phyloP scores from a whole-genome alignment of 495 filamentous ascomycete species.

The Achaetomiella virescens region DNA sequence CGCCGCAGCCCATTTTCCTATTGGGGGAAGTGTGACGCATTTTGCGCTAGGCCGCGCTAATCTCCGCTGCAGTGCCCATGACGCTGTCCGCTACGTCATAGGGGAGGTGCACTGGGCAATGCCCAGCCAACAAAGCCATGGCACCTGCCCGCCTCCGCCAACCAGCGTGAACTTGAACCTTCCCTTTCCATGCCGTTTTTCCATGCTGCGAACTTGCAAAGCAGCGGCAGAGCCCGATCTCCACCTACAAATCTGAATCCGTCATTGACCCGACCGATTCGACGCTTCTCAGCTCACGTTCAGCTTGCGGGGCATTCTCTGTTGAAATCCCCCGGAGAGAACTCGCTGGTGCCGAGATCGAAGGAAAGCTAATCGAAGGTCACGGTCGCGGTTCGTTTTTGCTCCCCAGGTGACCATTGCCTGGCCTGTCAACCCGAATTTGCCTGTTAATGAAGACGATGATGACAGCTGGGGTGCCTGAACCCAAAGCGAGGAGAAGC shows the following conservation, averaged over 20 bases:
- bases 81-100: constrained; percentile 21
- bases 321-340: no score
- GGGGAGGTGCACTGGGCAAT: constrained; percentile 1
- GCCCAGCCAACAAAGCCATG: constrained; percentile 1
- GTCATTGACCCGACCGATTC: no score
- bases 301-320: no score
- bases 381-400: background rate
- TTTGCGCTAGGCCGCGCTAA: constrained; percentile 8
- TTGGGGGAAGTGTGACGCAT: constrained; percentile 8
- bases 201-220: background rate
- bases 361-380: no score
- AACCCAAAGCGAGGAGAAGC: constrained; percentile 12
- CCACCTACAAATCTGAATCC: background rate
- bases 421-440: background rate
- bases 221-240: no score
- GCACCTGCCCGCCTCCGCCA: constrained; percentile 8
- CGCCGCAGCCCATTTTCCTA: background rate
- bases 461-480: constrained; percentile 30
- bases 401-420: constrained; percentile 1
- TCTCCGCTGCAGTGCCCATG: constrained; percentile 11
- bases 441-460: constrained; percentile 28
- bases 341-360: no score
- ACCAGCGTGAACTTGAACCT: background rate
- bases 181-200: background rate
- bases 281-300: no score